Conservation (phyloP, 345 rosid genomes). For the Eucalyptus erythrocorys region DNA sequence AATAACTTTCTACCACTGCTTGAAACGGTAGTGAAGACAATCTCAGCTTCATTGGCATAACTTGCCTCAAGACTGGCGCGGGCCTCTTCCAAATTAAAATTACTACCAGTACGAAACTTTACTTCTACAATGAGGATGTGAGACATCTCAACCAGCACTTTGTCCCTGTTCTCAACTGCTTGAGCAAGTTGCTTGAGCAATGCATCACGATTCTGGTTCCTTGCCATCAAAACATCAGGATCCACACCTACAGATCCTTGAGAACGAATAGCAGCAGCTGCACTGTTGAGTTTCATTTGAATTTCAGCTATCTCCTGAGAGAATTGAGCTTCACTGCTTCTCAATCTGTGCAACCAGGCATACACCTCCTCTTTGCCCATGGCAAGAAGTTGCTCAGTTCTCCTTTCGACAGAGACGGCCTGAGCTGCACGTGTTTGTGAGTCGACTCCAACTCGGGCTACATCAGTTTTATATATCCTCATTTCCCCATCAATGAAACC, state of each 20-base stretch:
- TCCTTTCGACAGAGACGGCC: conserved; percentile 97
- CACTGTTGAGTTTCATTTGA: conserved; percentile 64
- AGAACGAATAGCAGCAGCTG: conserved; percentile 68
- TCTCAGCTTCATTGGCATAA: conserved; percentile 98
- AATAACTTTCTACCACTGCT: conserved; percentile 98
- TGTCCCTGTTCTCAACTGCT: conserved; percentile 89
- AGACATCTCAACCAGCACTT: conserved; percentile 95
- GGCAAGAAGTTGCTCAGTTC: conserved; percentile 80
- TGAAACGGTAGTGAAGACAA: conserved; percentile 97
- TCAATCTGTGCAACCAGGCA: conserved; percentile 77
- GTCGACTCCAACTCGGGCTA: conserved; percentile 98
- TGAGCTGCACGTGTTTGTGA: conserved; percentile 98
- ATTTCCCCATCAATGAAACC: conserved; percentile 99
- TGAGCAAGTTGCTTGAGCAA: conserved; percentile 91
- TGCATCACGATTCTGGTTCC: conserved; percentile 84
- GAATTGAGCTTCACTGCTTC: conserved; percentile 64
- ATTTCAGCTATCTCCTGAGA: conserved; percentile 73
- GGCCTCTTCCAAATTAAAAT: conserved; percentile 93
- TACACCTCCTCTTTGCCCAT: conserved; percentile 82
- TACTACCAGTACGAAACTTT: conserved; percentile 66
- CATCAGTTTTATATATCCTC: conserved; percentile 97
- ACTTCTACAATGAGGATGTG: conserved; percentile 82
- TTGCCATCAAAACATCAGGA: conserved; percentile 81
- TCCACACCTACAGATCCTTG: conserved; percentile 99
- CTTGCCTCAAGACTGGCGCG: conserved; percentile 97